Evolutionary conservation across 768 basidiomycete genomes (phyloP).

Genomic region (Rhizopogon salebrosus): DNA sequence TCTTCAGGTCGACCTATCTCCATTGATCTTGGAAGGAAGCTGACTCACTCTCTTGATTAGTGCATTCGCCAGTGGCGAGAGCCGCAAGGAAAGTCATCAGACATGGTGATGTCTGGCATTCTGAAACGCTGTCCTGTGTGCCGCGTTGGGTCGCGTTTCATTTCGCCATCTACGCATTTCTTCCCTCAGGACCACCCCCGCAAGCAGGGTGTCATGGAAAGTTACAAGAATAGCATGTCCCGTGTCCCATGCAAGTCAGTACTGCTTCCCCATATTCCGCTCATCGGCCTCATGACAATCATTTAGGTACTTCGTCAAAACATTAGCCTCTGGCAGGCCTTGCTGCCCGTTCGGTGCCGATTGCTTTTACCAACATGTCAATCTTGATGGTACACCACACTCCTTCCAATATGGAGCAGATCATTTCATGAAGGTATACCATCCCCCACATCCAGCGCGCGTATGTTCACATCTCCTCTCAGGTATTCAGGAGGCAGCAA

Average conservation of each 20-base stretch:
- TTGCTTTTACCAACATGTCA: conserved; percentile 74
- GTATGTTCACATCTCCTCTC: conserved; percentile 15
- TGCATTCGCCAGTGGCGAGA: conserved; percentile 81
- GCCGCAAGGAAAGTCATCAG: conserved; percentile 45
- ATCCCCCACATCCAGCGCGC: conserved; percentile 28
- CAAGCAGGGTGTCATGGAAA: conserved; percentile 46
- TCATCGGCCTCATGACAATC: not conserved
- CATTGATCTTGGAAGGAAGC: not conserved
- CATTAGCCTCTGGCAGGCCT: conserved; percentile 38
- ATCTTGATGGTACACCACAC: conserved; percentile 59
- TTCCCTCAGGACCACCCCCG: conserved; percentile 47
- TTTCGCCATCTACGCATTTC: conserved; percentile 71
- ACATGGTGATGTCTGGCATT: conserved; percentile 48
- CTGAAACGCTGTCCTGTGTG: conserved; percentile 81
- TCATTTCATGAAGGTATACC: conserved; percentile 46
- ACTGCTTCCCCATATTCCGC: not conserved
- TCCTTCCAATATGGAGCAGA: conserved; percentile 52
- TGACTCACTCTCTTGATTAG: conserved; percentile 28
- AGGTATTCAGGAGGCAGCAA: conserved; percentile 23
- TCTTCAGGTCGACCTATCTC: conserved; percentile 42
- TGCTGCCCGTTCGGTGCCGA: conserved; percentile 77
- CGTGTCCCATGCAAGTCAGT: conserved; percentile 63
- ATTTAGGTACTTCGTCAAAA: conserved; percentile 57
- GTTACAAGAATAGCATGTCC: conserved; percentile 72
- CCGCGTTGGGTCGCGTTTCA: conserved; percentile 58